Conservation (phyloP, 2,329 filamentous ascomycete species). For the Beauveria pseudobassiana region DNA sequence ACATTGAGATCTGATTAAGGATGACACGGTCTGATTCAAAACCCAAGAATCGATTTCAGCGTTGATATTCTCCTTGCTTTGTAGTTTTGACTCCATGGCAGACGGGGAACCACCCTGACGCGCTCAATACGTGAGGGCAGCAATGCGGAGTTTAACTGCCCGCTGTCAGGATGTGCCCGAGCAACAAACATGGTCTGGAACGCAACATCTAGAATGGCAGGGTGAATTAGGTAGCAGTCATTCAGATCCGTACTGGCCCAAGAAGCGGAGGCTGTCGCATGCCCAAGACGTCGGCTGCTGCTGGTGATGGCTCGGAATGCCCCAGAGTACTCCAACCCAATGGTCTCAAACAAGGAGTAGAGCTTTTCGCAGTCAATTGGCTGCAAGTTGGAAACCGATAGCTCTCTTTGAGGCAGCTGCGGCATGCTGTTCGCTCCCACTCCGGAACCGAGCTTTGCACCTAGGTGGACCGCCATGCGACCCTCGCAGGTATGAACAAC, state of each 20-base stretch:
- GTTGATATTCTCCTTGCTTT: neutral
- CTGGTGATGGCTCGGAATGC: neutral
- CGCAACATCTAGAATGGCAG: slow-evolving; percentile 24
- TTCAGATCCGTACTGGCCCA: neutral
- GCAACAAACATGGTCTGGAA: slow-evolving; percentile 21
- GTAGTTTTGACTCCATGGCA: neutral
- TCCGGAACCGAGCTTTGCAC: neutral
- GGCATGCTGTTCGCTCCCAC: neutral
- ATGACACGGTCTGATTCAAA: neutral
- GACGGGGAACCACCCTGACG: neutral
- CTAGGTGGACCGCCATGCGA: neutral
- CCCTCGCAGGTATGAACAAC: neutral
- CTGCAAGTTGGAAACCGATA: neutral
- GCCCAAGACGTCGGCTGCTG: neutral
- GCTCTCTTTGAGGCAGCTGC: neutral
- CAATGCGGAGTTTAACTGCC: neutral
- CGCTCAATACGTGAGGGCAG: neutral
- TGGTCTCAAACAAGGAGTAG: neutral
- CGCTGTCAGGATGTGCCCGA: neutral
- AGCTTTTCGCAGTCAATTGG: slow-evolving; percentile 1
- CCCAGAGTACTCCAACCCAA: slow-evolving; percentile 9
- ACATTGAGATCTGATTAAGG: neutral
- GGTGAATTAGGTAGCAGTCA: slow-evolving; percentile 22
- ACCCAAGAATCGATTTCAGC: neutral
- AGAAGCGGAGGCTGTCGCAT: neutral